A percentile compares a stretch with the other conserved stretches of the same genome.
These are phyloP conservation scores for Hypoxylon sp. DNA, from an alignment of 2,329 filamentous ascomycete species.

Conservation along the genomic window DNA sequence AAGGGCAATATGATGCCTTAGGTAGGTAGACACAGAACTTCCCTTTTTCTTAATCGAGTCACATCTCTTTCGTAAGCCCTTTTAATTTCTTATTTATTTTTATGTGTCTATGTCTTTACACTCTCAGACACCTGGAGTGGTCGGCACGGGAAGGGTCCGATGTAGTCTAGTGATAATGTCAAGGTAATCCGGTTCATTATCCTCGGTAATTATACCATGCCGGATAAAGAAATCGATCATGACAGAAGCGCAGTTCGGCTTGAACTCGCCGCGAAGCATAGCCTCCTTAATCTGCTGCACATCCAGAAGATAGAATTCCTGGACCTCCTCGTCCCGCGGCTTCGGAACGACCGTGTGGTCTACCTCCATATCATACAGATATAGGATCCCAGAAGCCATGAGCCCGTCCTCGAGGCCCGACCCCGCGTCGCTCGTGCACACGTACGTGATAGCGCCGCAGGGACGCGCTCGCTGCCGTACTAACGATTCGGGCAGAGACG, in stretches of 20 bases:
- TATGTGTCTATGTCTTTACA: neutral
- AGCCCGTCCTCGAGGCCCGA: conserved; percentile 75
- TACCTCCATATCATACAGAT: conserved; percentile 79
- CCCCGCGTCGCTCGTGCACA: conserved; percentile 72
- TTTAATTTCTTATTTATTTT: neutral
- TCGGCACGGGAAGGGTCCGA: conserved; percentile 48
- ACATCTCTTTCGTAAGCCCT: neutral
- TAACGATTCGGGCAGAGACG: conserved; percentile 72
- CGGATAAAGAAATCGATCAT: conserved; percentile 80
- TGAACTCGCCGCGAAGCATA: conserved; percentile 74
- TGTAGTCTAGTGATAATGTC: conserved; percentile 66
- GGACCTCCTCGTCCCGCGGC: conserved; percentile 75
- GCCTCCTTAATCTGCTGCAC: conserved; percentile 68
- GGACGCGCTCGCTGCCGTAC: conserved; percentile 67
- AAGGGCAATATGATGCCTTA: neutral
- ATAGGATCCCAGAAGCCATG: conserved; percentile 77
- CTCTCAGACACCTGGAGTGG: conserved; percentile 7
- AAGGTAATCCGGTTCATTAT: conserved; percentile 76
- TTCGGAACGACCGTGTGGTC: conserved; percentile 66
- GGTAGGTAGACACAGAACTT: neutral
- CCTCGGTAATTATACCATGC: conserved; percentile 75
- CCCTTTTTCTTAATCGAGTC: neutral
- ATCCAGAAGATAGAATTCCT: conserved; percentile 68
- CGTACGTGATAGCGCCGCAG: conserved; percentile 76
- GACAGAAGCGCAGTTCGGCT: conserved; percentile 78